Percentiles rank a stretch among this genome's conserved stretches.
phyloP scores from a whole-genome alignment of 306 rosid species.

The Trichosanthes truncata region DNA sequence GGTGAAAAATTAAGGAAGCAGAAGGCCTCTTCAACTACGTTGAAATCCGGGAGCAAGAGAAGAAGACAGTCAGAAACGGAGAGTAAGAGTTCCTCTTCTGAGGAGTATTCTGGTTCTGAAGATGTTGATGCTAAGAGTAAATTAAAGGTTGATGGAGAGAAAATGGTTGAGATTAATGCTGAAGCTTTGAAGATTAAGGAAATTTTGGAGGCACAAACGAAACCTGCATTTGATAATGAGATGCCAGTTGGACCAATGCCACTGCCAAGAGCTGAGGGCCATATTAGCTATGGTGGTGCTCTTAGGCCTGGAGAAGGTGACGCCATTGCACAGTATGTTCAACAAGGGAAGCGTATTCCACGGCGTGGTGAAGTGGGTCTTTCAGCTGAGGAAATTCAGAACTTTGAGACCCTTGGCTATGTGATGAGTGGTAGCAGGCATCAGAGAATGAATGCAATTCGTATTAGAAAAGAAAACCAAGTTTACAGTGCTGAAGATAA shows the following conservation, averaged over 20 bases:
- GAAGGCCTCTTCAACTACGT: constrained; percentile 17
- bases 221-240: constrained; percentile 52
- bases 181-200: constrained; percentile 67
- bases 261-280: constrained; percentile 89
- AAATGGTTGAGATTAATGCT: constrained; percentile 23
- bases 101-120: constrained; percentile 38
- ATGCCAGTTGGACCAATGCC: constrained; percentile 87
- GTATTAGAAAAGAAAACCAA: constrained; percentile 95
- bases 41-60: constrained; percentile 26
- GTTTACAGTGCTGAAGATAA: constrained; percentile 97
- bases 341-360: constrained; percentile 96
- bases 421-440: constrained; percentile 99
- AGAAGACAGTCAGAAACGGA: constrained; percentile 27
- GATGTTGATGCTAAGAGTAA: constrained; percentile 26
- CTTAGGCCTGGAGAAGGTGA: constrained; percentile 99
- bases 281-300: constrained; percentile 98
- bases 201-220: constrained; percentile 67
- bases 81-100: constrained; percentile 25
- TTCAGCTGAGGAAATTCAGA: constrained; percentile 83
- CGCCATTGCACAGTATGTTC: constrained; percentile 93
- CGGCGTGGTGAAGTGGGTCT: constrained; percentile 99
- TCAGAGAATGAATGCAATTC: constrained; percentile 97
- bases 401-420: constrained; percentile 79
- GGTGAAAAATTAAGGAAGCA: constrained; percentile 21
- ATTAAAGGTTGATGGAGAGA: constrained; percentile 26